phyloP scores from a whole-genome alignment of 129 eudicot genomes.

The Mikania micrantha region DNA sequence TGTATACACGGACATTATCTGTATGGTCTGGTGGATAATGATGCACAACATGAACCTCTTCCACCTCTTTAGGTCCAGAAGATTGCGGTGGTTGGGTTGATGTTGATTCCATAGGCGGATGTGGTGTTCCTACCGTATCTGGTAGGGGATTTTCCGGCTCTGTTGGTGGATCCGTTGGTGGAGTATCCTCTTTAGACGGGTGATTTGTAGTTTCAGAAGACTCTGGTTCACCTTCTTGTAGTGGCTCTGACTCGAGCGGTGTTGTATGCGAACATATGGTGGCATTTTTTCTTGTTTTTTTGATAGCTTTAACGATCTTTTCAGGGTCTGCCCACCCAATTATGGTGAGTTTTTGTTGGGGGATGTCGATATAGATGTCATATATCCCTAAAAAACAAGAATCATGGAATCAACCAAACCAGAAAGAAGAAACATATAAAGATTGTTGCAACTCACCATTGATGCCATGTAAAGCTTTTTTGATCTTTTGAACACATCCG shows the following conservation, averaged over 20 bases:
- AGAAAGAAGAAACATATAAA: not conserved
- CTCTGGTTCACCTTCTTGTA: constrained; percentile 35
- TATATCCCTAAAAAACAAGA: constrained; percentile 50
- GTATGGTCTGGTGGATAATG: constrained; percentile 55
- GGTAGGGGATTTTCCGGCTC: constrained; percentile 39
- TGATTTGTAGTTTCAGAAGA: constrained; percentile 29
- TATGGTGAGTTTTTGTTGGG: constrained; percentile 65
- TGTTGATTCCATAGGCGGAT: constrained; percentile 11
- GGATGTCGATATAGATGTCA: constrained; percentile 51
- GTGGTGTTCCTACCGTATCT: constrained; percentile 10
- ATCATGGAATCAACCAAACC: not conserved
- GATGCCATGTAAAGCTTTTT: constrained; percentile 79
- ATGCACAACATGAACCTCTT: constrained; percentile 60
- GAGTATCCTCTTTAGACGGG: constrained; percentile 37
- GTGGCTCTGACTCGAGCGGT: constrained; percentile 27
- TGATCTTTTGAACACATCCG: constrained; percentile 94
- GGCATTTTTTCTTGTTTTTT: constrained; percentile 67
- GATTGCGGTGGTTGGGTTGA: constrained; percentile 30
- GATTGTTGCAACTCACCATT: constrained; percentile 39
- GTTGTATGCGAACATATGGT: constrained; percentile 59
- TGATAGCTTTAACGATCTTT: constrained; percentile 63
- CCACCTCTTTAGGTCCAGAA: constrained; percentile 29
- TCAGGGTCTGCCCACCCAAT: constrained; percentile 84
- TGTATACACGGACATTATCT: constrained; percentile 24
- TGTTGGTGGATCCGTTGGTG: constrained; percentile 31